Evolutionary conservation across 768 basidiomycete genomes (phyloP).

Genomic region (Pleurotus platypus): DNA sequence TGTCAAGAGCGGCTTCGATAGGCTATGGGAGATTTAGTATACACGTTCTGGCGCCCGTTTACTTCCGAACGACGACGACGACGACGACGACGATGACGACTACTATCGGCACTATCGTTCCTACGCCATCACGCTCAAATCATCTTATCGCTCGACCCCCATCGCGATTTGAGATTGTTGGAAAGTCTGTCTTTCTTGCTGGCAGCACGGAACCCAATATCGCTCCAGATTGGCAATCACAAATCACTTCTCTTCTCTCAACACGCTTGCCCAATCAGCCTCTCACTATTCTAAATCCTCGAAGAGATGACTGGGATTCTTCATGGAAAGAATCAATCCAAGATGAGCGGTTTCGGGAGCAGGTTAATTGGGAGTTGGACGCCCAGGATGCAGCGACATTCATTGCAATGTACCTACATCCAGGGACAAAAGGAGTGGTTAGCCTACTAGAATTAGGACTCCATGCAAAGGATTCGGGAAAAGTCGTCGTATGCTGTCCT

Average conservation of each 20-base stretch:
- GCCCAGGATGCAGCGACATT: conserved; percentile 8
- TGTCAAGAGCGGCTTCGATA: too few species aligned
- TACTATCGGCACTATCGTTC: too few species aligned
- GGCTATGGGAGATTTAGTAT: too few species aligned
- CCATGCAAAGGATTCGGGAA: conserved; percentile 2
- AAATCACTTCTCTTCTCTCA: neutral
- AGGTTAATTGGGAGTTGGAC: conserved; percentile 11
- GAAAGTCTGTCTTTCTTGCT: conserved; percentile 9
- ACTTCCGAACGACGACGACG: too few species aligned
- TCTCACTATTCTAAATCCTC: conserved; percentile 10
- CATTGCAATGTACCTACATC: conserved; percentile 10
- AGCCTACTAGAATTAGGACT: conserved; percentile 10
- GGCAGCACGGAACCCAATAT: conserved; percentile 2
- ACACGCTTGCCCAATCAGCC: conserved; percentile 4
- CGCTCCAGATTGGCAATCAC: conserved; percentile 9
- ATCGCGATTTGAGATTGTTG: neutral
- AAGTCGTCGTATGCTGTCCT: conserved; percentile 10
- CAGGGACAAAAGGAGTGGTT: conserved; percentile 9
- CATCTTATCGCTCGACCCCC: neutral
- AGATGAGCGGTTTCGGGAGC: conserved; percentile 4
- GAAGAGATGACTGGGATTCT: conserved; percentile 7
- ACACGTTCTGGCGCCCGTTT: too few species aligned
- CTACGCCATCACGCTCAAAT: neutral
- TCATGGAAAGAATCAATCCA: conserved; percentile 9
- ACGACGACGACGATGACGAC: too few species aligned